A percentile compares a stretch with the other conserved stretches of the same genome.
phyloP scores from a whole-genome alignment of 2,329 filamentous ascomycete genomes.

The Aotearoamyces nothofagi region DNA sequence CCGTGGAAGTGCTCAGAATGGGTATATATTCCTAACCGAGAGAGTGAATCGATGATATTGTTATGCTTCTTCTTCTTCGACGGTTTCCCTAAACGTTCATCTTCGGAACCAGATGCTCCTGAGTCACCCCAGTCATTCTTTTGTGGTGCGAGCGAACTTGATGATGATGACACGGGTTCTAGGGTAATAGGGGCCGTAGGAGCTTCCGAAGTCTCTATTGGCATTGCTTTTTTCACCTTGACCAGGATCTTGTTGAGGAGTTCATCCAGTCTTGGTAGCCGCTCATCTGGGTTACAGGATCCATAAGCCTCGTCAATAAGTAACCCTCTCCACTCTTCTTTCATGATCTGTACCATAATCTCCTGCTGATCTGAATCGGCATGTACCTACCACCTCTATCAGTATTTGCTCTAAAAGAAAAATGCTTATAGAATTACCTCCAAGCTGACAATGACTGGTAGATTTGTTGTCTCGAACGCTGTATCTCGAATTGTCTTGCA shows the following conservation, averaged over 20 bases:
- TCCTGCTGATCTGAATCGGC: slow-evolving; percentile 70
- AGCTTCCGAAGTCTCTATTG: slow-evolving; percentile 1
- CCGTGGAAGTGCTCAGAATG: slow-evolving; percentile 67
- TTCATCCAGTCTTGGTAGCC: slow-evolving; percentile 55
- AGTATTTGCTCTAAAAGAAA: no score
- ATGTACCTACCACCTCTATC: no score
- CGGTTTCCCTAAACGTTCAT: slow-evolving; percentile 11
- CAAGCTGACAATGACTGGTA: slow-evolving; percentile 82
- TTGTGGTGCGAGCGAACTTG: slow-evolving; percentile 9
- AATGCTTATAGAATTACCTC: no score
- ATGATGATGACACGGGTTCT: no score
- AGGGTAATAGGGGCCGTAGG: slow-evolving; percentile 5
- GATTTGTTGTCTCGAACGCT: slow-evolving; percentile 59
- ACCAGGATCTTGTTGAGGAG: slow-evolving; percentile 68
- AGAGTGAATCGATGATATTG: slow-evolving; percentile 59
- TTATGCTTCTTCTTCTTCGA: slow-evolving; percentile 17
- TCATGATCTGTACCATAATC: slow-evolving; percentile 89
- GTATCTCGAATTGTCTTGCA: slow-evolving; percentile 65
- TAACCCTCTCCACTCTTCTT: slow-evolving; percentile 65
- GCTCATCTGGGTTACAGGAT: slow-evolving; percentile 26
- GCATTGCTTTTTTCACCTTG: slow-evolving; percentile 51
- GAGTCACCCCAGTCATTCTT: slow-evolving; percentile 10
- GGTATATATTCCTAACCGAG: slow-evolving; percentile 70
- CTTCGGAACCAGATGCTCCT: slow-evolving; percentile 15
- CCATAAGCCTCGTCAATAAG: slow-evolving; percentile 47